A percentile compares a stretch with the other conserved stretches of the same genome.
phyloP scores from a whole-genome alignment of 129 eudicot species.

The Dittrichia graveolens region DNA sequence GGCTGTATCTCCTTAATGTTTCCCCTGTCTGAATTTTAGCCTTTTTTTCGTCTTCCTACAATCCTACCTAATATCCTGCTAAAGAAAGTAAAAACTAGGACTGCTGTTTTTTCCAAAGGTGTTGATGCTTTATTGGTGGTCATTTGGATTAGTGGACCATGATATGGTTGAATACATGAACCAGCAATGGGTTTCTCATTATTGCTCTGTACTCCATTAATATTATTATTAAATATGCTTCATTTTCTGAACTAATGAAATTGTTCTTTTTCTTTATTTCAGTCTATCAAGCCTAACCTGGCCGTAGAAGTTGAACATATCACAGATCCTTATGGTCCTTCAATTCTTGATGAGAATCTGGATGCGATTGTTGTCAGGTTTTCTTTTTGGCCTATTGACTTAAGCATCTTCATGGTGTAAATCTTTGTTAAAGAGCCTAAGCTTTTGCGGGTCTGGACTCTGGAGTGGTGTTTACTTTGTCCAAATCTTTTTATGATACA shows the following conservation, averaged over 20 bases:
- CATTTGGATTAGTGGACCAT: neutral
- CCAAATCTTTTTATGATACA: neutral
- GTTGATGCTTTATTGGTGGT: no score
- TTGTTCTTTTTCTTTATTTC: conserved; percentile 17
- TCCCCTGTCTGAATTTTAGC: no score
- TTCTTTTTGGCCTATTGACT: conserved; percentile 3
- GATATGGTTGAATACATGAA: neutral
- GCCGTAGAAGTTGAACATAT: conserved; percentile 79
- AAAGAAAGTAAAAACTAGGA: neutral
- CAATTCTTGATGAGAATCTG: conserved; percentile 71
- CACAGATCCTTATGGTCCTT: conserved; percentile 91
- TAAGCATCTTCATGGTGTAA: no score
- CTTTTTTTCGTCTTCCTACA: no score
- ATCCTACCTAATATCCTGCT: neutral
- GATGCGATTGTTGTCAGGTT: conserved; percentile 97
- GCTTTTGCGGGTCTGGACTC: neutral
- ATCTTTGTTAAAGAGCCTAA: neutral
- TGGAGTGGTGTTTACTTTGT: neutral
- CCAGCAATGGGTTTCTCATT: neutral
- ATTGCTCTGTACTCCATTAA: neutral
- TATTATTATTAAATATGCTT: neutral
- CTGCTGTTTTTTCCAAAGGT: no score
- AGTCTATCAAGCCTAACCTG: conserved; percentile 85
- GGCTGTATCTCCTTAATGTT: no score
- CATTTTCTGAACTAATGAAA: neutral